phyloP scores from a whole-genome alignment of 345 rosid genomes.

The Euphorbia lathyris region DNA sequence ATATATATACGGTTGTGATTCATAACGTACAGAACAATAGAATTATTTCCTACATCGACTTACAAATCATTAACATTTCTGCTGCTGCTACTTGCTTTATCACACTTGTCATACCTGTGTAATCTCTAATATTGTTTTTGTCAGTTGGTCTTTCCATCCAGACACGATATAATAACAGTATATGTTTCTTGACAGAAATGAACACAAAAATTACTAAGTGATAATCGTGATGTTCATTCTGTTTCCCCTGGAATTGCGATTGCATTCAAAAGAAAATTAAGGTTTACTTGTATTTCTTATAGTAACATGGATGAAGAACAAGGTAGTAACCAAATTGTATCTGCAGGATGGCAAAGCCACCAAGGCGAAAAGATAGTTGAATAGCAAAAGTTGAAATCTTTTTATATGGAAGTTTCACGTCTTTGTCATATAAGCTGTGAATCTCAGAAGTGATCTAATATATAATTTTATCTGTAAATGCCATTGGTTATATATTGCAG shows the following conservation, averaged over 20 bases:
- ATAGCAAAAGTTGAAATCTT: neutral
- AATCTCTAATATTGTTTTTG: neutral
- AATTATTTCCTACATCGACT: no score
- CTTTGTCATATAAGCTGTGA: neutral
- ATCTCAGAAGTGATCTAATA: neutral
- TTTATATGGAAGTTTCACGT: neutral
- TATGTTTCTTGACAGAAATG: slow-evolving; percentile 28
- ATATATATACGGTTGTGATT: no score
- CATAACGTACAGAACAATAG: neutral
- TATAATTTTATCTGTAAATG: slow-evolving; percentile 3
- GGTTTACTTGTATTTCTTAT: neutral
- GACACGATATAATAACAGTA: slow-evolving; percentile 7
- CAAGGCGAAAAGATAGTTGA: neutral
- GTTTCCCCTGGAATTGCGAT: neutral
- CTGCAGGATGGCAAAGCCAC: neutral
- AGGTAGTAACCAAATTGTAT: neutral
- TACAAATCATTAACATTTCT: neutral
- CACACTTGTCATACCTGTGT: neutral
- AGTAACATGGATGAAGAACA: neutral
- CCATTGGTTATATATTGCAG: slow-evolving; percentile 34
- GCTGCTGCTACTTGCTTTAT: neutral
- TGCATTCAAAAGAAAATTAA: neutral
- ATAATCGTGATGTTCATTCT: neutral
- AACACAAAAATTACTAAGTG: neutral
- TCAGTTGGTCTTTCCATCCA: slow-evolving; percentile 4